Conservation (phyloP, 805 yeast genomes). For the Millerozyma miso region DNA sequence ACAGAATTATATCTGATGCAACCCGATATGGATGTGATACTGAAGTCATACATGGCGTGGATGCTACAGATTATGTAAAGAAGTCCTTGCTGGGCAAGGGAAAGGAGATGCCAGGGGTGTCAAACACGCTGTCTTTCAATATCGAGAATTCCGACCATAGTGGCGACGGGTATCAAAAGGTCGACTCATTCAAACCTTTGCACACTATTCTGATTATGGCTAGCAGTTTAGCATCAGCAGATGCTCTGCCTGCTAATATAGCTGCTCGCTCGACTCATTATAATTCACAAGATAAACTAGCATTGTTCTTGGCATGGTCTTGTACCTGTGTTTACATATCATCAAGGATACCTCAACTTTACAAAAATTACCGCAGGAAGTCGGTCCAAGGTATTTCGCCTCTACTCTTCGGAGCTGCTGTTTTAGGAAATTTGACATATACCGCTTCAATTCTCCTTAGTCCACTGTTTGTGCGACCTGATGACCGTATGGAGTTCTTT, state of each 20-base stretch:
- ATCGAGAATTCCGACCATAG: neutral
- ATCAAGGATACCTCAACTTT: slow-evolving; percentile 81
- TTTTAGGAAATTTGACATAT: slow-evolving; percentile 74
- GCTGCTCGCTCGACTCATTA: neutral
- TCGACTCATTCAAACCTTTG: neutral
- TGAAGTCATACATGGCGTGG: neutral
- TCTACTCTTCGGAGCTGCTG: slow-evolving; percentile 70
- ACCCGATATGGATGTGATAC: neutral
- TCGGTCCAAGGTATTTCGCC: slow-evolving; percentile 88
- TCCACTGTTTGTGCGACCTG: slow-evolving; percentile 41
- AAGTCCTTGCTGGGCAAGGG: neutral
- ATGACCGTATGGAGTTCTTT: slow-evolving; percentile 45
- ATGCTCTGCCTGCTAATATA: slow-evolving; percentile 11
- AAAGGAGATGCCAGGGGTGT: neutral
- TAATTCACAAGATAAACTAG: slow-evolving; percentile 8
- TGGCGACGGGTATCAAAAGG: neutral
- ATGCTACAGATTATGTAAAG: neutral
- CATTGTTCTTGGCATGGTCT: slow-evolving; percentile 59
- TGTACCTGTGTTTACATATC: slow-evolving; percentile 72
- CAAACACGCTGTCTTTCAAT: neutral
- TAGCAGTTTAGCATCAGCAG: slow-evolving; percentile 1
- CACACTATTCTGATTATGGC: neutral
- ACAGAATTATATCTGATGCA: neutral
- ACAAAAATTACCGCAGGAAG: slow-evolving; percentile 69
- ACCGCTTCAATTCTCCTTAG: slow-evolving; percentile 69